Base-by-base conservation (phyloP, 1,139 yeast genomes). In the Candida anutae region DNA sequence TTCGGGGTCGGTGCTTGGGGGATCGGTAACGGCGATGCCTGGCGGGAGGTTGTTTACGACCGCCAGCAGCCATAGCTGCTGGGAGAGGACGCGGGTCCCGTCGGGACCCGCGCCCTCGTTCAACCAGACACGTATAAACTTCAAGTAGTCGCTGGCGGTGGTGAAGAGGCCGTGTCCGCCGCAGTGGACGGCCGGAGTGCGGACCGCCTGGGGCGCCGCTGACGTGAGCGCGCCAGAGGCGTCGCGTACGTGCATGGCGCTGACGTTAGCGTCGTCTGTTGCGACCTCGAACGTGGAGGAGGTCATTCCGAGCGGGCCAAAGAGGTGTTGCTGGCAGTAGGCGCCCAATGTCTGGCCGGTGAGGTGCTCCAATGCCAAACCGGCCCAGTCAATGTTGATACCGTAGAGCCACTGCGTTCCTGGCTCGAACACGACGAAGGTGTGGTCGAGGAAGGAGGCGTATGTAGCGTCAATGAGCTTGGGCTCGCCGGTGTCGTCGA, bases 391-490 rank as follows among this genome's bases (percentile, higher is more conserved):
- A 21, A 60, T 50, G 28, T 62, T 58, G 28, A 59, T 58, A 13
- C 80, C 79, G 42, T 74, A 74, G 28, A 47, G 44, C 67, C 73
- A 74, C 6, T 48, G 39, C 1, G 69, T 46, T 2, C 79, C 79
- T 2, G 80, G 80, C 39, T 74, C 77, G 32, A 55, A 58, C 3
- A 60, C 33, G 28, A 74, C 53, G 0, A 77, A 77, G 28, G 48
- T 48, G 34, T 53, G 23, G 50, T 46, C 22, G 46, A 34, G 34
- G 60, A 61, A 18, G 49, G 46, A 13, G 46, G 50, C 30, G 33
- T 33, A 4, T 51, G 38, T 2, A 65, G 62, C 11, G 43, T 39
- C n/a, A 47, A 27, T 1, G 48, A 43, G 32, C 48, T 14, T 42
- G 37, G 31, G 42, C 38, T 42, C 45, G 28, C 16, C 42, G 43